A percentile compares a stretch with the other conserved stretches of the same genome.
phyloP scores from a whole-genome alignment of 1,284 basidiomycete genomes.

The Ganoderma sp. region DNA sequence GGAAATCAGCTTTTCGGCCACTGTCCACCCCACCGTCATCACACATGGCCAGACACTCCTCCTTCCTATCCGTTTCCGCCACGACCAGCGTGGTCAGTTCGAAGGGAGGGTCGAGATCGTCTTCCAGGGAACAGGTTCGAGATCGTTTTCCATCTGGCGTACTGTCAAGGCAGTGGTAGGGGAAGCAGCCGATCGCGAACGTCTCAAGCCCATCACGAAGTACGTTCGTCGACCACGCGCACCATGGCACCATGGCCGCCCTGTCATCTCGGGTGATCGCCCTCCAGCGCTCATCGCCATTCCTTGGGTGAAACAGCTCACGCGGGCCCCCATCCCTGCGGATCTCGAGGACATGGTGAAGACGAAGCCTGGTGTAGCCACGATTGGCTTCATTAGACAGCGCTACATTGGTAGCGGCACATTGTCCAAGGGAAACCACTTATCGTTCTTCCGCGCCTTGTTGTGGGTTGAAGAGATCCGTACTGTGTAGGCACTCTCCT shows the following conservation, averaged over 20 bases:
- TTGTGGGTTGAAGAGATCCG: slow-evolving; percentile 15
- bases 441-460: not conserved
- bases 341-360: slow-evolving; percentile 24
- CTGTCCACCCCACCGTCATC: not conserved
- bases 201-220: slow-evolving; percentile 36
- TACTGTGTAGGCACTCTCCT: not conserved
- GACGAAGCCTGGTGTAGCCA: slow-evolving; percentile 16
- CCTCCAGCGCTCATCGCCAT: slow-evolving; percentile 22
- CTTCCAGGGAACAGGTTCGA: slow-evolving; percentile 19
- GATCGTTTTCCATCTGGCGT: slow-evolving; percentile 38
- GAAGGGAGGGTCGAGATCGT: slow-evolving; percentile 29
- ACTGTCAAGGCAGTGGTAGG: slow-evolving; percentile 38
- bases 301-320: slow-evolving; percentile 28
- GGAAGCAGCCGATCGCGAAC: slow-evolving; percentile 34
- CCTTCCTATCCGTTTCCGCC: slow-evolving; percentile 17
- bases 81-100: slow-evolving; percentile 22
- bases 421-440: slow-evolving; percentile 3
- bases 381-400: slow-evolving; percentile 22
- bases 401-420: slow-evolving; percentile 44
- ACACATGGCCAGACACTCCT: not conserved
- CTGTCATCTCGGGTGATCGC: slow-evolving; percentile 17
- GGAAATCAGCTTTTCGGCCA: slow-evolving; percentile 6
- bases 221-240: slow-evolving; percentile 33
- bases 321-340: slow-evolving; percentile 13
- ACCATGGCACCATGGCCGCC: slow-evolving; percentile 17